phyloP scores from a whole-genome alignment of 192 early-diverging fungal genomes.

The Backusella morwellensis region DNA sequence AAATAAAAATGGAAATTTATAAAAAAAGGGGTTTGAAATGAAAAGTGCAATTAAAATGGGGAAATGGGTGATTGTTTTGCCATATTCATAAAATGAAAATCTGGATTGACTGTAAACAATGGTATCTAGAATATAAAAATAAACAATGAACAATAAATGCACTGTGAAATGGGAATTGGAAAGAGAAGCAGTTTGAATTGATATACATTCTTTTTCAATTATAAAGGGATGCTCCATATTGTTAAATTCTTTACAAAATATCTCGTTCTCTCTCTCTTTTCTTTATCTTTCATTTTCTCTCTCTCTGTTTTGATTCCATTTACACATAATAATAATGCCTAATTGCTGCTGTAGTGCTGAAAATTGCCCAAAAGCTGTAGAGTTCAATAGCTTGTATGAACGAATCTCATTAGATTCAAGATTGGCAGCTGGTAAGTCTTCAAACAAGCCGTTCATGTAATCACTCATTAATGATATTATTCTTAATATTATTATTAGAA shows the following conservation, averaged over 20 bases:
- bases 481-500: not conserved
- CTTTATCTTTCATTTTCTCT: not conserved
- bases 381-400: not conserved
- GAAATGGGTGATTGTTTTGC: not conserved
- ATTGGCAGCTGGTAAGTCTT: conserved; percentile 15
- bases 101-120: too few relatives aligned
- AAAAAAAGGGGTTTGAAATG: not conserved
- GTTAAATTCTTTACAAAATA: conserved; percentile 4
- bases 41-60: not conserved
- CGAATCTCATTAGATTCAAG: not conserved
- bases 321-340: not conserved
- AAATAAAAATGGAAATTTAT: conserved; percentile 14
- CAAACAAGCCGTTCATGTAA: not conserved
- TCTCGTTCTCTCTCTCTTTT: not conserved
- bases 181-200: not conserved
- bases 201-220: conserved; percentile 5
- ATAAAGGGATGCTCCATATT: not conserved
- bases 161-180: not conserved
- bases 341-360: not conserved
- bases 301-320: not conserved
- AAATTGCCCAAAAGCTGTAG: not conserved
- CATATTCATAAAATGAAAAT: not conserved
- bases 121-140: too few relatives aligned
- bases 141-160: not conserved
- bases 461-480: not conserved